Evolutionary conservation across 495 filamentous ascomycete species (phyloP), one percentile per base, ranked within the genome.

Genomic region (Aspergillus asperescens): DNA sequence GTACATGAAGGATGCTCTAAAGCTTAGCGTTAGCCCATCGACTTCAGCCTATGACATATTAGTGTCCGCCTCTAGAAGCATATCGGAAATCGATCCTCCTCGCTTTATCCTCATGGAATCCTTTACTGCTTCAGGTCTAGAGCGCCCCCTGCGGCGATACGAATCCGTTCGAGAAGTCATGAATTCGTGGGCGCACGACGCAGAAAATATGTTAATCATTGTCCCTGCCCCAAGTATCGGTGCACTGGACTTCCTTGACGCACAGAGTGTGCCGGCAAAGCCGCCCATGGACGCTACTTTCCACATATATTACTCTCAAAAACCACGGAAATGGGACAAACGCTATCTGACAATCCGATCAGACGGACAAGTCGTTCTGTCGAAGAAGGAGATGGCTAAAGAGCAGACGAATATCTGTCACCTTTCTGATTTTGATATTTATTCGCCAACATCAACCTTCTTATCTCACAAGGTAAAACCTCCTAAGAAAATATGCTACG

Each of bases 401-500:
- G 86, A 95, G 43, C 62, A 70, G 8, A 66, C 74, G 0, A 86
- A 81, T 54, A 73, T 93, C 25, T 96, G 94, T 62, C 88, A 95
- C 65, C 67, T 98, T 12, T 89, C 90, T 8, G 93, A 96, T 65
- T 98, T 92, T 59, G 93, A 98, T 58, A 87, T 95, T 34, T 96
- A 95, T 67, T 80, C 76, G 7, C 85, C 88, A 8, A 85, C 79
- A 3, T 75, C 82, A 32, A 77, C 79, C 12, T 80, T 86, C 29
- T 69, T 81, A 47, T 79, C 80, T 32, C 79, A 83, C 50, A 75
- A 66, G 13, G 69, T 91, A 50, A 87, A 81, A 56, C 84, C 86
- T 1, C 88, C 88, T 0, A 91, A 89, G 59, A 85, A 83, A 60
- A 74, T 84, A 48, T 95, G 89, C 66, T 91, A 85, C 61, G 91